Evolutionary conservation across 176 grass and related monocot genomes (phyloP).

Genomic region (sorghum (Sorghum bicolor)): Sorghum_bicolor_NCBIv3 NC_012870.2:69039001-69039500

Average conservation of each 20-base stretch:
- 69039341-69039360: neutral
- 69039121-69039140: neutral
- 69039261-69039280: neutral
- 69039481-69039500: neutral
- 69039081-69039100: neutral
- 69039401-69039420: neutral
- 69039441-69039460: neutral
- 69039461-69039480: neutral
- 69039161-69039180: neutral
- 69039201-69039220: neutral
- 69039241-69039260: neutral
- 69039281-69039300: neutral
- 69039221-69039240: neutral
- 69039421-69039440: neutral
- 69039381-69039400: neutral
- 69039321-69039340: neutral
- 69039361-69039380: neutral
- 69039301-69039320: neutral
- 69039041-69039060: neutral
- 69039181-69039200: neutral
- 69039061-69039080: neutral
- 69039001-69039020: neutral
- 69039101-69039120: neutral
- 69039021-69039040: neutral
- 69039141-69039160: neutral